These are phyloP conservation scores for Hypholoma fasciculare DNA, from an alignment of 768 basidiomycete genomes.

Conservation along the genomic window DNA sequence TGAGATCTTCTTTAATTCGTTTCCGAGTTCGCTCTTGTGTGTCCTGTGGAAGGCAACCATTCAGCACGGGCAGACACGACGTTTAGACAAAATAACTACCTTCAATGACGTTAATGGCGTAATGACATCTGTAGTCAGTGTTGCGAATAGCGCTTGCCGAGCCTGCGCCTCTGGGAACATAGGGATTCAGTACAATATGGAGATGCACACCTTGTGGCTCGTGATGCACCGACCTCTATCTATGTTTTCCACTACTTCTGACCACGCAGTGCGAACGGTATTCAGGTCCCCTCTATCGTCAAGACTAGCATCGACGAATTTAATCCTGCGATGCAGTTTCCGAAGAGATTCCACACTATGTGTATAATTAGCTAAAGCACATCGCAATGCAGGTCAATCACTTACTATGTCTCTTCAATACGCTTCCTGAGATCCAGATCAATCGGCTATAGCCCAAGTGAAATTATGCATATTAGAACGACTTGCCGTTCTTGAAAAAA, in stretches of 20 bases:
- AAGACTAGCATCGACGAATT: slow-evolving; percentile 65
- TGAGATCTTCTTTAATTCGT: slow-evolving; percentile 89
- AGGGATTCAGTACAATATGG: neutral
- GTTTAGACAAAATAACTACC: slow-evolving; percentile 33
- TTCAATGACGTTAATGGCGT: slow-evolving; percentile 65
- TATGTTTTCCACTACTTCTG: slow-evolving; percentile 81
- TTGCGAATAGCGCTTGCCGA: slow-evolving; percentile 74
- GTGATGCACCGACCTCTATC: slow-evolving; percentile 61
- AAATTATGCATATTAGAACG: slow-evolving; percentile 4
- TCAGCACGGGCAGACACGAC: neutral
- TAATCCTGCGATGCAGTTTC: slow-evolving; percentile 71
- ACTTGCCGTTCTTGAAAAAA: slow-evolving; percentile 86
- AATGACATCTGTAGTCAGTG: slow-evolving; percentile 74
- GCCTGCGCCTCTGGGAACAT: slow-evolving; percentile 69
- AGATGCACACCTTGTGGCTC: neutral
- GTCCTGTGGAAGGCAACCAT: slow-evolving; percentile 51
- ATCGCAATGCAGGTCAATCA: slow-evolving; percentile 5
- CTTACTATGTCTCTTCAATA: slow-evolving; percentile 86
- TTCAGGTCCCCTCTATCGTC: slow-evolving; percentile 71
- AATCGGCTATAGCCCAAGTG: slow-evolving; percentile 17
- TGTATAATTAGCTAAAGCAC: slow-evolving; percentile 5
- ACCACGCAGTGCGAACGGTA: slow-evolving; percentile 75
- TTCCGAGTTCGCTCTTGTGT: slow-evolving; percentile 91
- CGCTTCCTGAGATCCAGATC: slow-evolving; percentile 53
- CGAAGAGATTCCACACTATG: slow-evolving; percentile 71